phyloP scores from a whole-genome alignment of 768 basidiomycete species.

The Lyophyllum decastes region DNA sequence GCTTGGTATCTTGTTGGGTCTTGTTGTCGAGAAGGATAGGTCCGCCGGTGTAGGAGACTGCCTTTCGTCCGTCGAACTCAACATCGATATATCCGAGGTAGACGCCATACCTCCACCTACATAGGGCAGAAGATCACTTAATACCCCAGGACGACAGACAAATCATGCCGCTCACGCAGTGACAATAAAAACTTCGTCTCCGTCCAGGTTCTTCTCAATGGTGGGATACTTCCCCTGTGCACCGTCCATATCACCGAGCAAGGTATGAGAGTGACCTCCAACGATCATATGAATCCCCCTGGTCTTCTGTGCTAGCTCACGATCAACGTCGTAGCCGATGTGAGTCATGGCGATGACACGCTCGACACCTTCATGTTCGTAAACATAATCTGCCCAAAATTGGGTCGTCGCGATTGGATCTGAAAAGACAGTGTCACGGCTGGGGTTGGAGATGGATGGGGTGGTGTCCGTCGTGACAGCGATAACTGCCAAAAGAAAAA shows the following conservation, averaged over 20 bases:
- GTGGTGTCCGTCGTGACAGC: constrained; percentile 7
- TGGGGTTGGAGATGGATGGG: constrained; percentile 8
- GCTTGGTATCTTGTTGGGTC: constrained; percentile 5
- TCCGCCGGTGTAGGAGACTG: constrained; percentile 2
- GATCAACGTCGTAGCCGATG: constrained; percentile 6
- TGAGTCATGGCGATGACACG: constrained; percentile 8
- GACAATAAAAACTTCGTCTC: constrained; percentile 5
- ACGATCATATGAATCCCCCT: constrained; percentile 7
- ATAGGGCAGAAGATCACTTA: not conserved
- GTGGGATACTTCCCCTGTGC: constrained; percentile 4
- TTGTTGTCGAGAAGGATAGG: constrained; percentile 10
- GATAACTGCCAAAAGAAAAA: not conserved
- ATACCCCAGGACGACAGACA: not conserved
- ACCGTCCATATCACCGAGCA: constrained; percentile 9
- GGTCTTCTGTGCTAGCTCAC: constrained; percentile 7
- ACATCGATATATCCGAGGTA: constrained; percentile 11
- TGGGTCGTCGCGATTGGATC: constrained; percentile 8
- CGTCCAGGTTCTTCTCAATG: constrained; percentile 3
- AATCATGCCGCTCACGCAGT: not conserved
- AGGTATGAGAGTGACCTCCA: constrained; percentile 6
- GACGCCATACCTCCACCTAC: constrained; percentile 9
- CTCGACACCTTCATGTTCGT: constrained; percentile 7
- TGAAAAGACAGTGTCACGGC: constrained; percentile 4
- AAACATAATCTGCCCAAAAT: constrained; percentile 10
- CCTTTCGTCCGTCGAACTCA: constrained; percentile 3